A percentile compares a stretch with the other conserved stretches of the same genome.
Evolutionary conservation across 768 basidiomycete genomes (phyloP).

Genomic region (Suillus paluster): DNA sequence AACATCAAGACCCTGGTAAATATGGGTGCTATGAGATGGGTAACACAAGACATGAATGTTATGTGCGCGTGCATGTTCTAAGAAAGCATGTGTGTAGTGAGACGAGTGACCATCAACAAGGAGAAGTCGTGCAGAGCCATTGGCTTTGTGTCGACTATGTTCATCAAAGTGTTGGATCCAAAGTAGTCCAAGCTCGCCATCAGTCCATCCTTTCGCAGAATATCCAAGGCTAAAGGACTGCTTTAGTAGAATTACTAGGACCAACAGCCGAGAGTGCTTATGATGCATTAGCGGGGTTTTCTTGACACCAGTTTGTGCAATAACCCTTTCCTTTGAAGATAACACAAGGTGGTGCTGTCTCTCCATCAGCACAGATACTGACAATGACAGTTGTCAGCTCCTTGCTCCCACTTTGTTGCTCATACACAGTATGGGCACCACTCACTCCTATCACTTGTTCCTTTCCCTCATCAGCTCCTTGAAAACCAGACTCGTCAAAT

Average conservation of each 20-base stretch:
- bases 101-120: not conserved
- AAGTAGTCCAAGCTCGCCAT: conserved; percentile 39
- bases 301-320: conserved; percentile 22
- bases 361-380: conserved; percentile 29
- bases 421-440: conserved; percentile 10
- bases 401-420: conserved; percentile 16
- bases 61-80: conserved; percentile 28
- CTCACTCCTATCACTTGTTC: conserved; percentile 8
- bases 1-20: conserved; percentile 48
- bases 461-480: conserved; percentile 5
- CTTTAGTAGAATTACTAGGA: conserved; percentile 17
- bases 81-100: conserved; percentile 32
- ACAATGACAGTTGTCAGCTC: conserved; percentile 26
- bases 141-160: not conserved
- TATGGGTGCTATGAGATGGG: conserved; percentile 48
- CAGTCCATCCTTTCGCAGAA: conserved; percentile 40
- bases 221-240: conserved; percentile 28
- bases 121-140: not conserved
- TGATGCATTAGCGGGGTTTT: conserved; percentile 44
- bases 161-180: conserved; percentile 47
- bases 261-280: conserved; percentile 27
- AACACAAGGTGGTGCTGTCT: conserved; percentile 17
- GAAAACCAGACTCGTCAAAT: conserved; percentile 17
- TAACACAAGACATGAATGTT: conserved; percentile 41
- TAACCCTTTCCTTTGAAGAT: conserved; percentile 40